A percentile compares a stretch with the other conserved stretches of the same genome.
These are phyloP conservation scores for Dentipellis fragilis DNA, from an alignment of 768 basidiomycete genomes.

Conservation along the genomic window DNA sequence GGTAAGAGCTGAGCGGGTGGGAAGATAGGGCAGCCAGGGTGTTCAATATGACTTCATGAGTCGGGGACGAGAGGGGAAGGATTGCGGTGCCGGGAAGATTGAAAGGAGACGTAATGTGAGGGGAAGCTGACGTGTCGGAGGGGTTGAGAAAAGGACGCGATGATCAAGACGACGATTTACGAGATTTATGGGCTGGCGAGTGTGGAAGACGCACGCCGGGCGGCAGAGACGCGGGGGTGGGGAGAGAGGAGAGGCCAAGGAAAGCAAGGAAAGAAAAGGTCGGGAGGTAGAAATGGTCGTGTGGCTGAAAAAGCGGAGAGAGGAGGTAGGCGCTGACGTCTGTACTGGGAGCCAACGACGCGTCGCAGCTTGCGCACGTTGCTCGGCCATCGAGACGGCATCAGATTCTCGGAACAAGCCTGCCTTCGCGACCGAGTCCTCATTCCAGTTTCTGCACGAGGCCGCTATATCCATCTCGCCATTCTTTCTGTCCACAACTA, in stretches of 20 bases:
- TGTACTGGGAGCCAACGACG: constrained; percentile 18
- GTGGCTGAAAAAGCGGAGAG: constrained; percentile 28
- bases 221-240: neutral
- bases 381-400: constrained; percentile 14
- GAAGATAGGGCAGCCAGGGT: neutral
- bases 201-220: neutral
- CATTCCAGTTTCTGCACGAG: neutral
- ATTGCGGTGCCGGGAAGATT: neutral
- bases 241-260: constrained; percentile 5
- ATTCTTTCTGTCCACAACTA: too few relatives aligned
- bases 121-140: neutral
- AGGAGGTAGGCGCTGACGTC: constrained; percentile 14
- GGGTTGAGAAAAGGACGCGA: neutral
- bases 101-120: constrained; percentile 1
- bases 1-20: neutral
- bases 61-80: constrained; percentile 8
- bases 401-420: neutral
- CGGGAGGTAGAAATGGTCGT: constrained; percentile 16
- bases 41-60: constrained; percentile 14
- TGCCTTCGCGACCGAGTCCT: neutral
- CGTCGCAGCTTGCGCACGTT: constrained; percentile 26
- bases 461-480: too few relatives aligned
- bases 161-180: neutral
- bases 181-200: neutral
- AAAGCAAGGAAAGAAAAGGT: constrained; percentile 2